Percentiles rank a stretch among this genome's conserved stretches.
Evolutionary conservation across 768 basidiomycete species (phyloP).

Genomic region (Chalciporus pseudorubinellus): DNA sequence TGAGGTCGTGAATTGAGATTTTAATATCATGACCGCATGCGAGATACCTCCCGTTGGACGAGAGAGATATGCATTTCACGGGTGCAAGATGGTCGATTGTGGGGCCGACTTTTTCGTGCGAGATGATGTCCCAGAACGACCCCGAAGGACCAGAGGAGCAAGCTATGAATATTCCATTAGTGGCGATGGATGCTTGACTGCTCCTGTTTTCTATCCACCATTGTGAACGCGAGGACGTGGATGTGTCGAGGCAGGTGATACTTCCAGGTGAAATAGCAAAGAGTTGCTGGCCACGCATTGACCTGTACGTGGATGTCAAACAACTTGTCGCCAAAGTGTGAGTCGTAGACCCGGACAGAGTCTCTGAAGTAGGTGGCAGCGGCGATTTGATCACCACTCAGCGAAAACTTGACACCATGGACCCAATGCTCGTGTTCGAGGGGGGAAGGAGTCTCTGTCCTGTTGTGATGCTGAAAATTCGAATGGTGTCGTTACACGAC

Average conservation of each 20-base stretch:
- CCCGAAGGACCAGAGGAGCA: not conserved
- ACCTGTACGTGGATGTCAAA: too few relatives aligned
- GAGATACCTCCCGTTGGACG: conserved; percentile 7
- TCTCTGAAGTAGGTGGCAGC: not conserved
- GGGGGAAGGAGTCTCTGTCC: conserved; percentile 4
- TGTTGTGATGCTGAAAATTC: conserved; percentile 4
- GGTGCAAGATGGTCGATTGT: not conserved
- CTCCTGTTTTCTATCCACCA: conserved; percentile 1
- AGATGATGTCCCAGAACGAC: conserved; percentile 12
- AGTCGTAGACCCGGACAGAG: conserved; percentile 4
- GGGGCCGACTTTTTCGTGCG: too few relatives aligned
- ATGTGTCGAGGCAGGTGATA: too few relatives aligned
- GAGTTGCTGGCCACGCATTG: too few relatives aligned
- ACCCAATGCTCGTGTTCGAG: not conserved
- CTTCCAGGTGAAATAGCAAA: too few relatives aligned
- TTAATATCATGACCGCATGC: conserved; percentile 1
- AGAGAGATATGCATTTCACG: conserved; percentile 4
- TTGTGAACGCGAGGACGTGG: too few relatives aligned
- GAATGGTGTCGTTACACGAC: conserved; percentile 5
- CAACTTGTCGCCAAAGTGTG: not conserved
- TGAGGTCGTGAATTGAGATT: too few relatives aligned
- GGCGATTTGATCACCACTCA: not conserved
- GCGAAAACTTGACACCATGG: conserved; percentile 7
- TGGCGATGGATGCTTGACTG: not conserved
- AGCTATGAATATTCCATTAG: not conserved